Evolutionary conservation across 768 basidiomycete species (phyloP).

Genomic region (Leccinum broughii): DNA sequence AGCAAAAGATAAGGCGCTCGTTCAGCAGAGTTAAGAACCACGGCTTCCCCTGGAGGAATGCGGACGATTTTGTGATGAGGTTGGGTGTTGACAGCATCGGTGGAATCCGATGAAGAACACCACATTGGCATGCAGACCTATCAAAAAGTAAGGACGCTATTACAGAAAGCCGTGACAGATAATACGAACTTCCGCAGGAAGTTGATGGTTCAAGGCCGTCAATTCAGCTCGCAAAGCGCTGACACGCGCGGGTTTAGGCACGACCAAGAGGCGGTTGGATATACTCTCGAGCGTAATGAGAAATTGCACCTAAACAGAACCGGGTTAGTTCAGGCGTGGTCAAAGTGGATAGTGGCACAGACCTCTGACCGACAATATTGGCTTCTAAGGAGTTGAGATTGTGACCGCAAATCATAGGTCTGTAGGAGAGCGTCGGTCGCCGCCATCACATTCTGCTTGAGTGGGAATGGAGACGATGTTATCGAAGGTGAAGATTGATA

Average conservation of each 20-base stretch:
- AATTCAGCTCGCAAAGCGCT: conserved; percentile 96
- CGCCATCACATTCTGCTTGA: conserved; percentile 45
- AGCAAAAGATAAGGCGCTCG: conserved; percentile 91
- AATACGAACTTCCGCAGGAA: conserved; percentile 84
- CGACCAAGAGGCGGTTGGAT: conserved; percentile 85
- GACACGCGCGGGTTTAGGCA: conserved; percentile 91
- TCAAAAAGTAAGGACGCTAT: conserved; percentile 6
- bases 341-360: conserved; percentile 23
- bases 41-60: conserved; percentile 96
- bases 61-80: conserved; percentile 95
- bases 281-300: conserved; percentile 88
- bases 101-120: conserved; percentile 71
- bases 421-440: conserved; percentile 59
- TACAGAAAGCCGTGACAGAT: background rate
- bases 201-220: conserved; percentile 91
- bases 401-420: conserved; percentile 66
- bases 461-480: conserved; percentile 45
- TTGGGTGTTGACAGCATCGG: conserved; percentile 40
- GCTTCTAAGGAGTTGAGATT: conserved; percentile 72
- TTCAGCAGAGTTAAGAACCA: conserved; percentile 97
- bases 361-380: conserved; percentile 91
- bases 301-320: conserved; percentile 67
- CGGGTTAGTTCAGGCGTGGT: background rate
- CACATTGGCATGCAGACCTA: conserved; percentile 89
- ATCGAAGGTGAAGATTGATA: conserved; percentile 77